Evolutionary conservation across 2,329 filamentous ascomycete genomes (phyloP), one percentile per base, ranked within the genome.

Genomic region (Alternaria arbusti): DNA sequence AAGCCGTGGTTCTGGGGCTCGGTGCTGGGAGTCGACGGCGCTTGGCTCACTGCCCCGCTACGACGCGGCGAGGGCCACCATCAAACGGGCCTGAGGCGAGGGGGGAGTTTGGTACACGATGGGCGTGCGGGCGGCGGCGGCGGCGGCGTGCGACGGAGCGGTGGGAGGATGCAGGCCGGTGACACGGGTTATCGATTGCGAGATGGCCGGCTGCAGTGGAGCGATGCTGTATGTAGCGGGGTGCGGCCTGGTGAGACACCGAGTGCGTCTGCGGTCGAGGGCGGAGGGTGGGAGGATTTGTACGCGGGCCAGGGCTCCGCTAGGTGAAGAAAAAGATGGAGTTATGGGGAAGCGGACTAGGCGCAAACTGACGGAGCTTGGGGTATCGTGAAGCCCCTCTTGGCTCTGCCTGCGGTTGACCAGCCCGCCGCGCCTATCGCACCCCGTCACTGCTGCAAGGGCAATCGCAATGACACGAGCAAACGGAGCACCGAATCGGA

Each of bases 21-120:
- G 45, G 32, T 47, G 45, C 23, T 46, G 26, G 40, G 25, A 54
- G 17, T 56, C 17, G 60, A 62, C 56, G 44, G 50, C 63, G 45
- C 57, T 66, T 59, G 61, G 56, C 57, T 59, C 44, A 57, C 59
- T 66, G 65, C 69, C 67, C 67, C 65, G 62, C 67, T 70, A 67
- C 64, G 25, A 61, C 28, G 64, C 56, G 50, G 66, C 54, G 49
- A 61, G 15, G 26, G 46, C 57, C 26, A 64, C 63, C 67, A 70
- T 71, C 49, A 57, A 51, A 64, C 51, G 11, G 55, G 26, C 10
- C 26, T n/a, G 11, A 28, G 20, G 17, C 51, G 23, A 13, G 26
- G 22, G 32, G 20, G 4, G 40, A 15, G 51, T 25, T 44, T 17
- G 8, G 26, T 45, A 26, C 12, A 32, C 22, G 54, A 22, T 49